Base-by-base conservation (phyloP, 768 basidiomycete species). In the Pisolithus tinctorius region DNA sequence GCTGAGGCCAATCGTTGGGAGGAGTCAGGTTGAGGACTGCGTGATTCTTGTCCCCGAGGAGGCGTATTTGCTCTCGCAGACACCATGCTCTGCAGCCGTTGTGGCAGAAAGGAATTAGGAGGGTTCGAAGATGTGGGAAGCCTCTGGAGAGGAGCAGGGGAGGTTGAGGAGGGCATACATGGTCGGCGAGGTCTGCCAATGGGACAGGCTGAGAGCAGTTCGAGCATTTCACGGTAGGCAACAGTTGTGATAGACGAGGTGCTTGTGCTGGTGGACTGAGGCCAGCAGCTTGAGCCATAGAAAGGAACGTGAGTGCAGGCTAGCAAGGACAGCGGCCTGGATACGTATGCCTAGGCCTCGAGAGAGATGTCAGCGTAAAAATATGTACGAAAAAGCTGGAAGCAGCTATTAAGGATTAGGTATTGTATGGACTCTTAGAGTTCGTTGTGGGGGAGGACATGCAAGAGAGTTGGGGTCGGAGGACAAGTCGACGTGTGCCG, bases 211-310 rank as follows among this genome's bases (percentile, higher is more conserved):
- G 70, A 58, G 72, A 71, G 64, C 93, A 96, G 29, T 71, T 84
- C 2, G 89, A 89, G 67, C 93, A 96, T 65, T 86, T 94, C 54
- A 93, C 85, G 2, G 83, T 74, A 5, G 93, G 90, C 9, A 95
- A 74, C 45, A 85, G 66, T 65, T 90, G 82, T 23, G 89, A 90
- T 55, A 58, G 51, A 16, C 64, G 66, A 34, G 64, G 61, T 7
- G 52, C 23, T 30, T 55, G 55, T 47, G 50, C 54, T 27, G 55
- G 60, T 2, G 45, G 47, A 14, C 6, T 30, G 23, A 50, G 42
- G 14, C 49, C 53, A 29, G 47, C 55, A 16, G 53, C 29, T 38
- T 64, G 59, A 48, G 51, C 52, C 66, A 69, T 67, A 47, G 46
- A 60, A 63, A 61, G n/a, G 55, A 63, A 47, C 13, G 59, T 50